phyloP scores from a whole-genome alignment of 257 asterid species.

The Coffea eugenioides region DNA sequence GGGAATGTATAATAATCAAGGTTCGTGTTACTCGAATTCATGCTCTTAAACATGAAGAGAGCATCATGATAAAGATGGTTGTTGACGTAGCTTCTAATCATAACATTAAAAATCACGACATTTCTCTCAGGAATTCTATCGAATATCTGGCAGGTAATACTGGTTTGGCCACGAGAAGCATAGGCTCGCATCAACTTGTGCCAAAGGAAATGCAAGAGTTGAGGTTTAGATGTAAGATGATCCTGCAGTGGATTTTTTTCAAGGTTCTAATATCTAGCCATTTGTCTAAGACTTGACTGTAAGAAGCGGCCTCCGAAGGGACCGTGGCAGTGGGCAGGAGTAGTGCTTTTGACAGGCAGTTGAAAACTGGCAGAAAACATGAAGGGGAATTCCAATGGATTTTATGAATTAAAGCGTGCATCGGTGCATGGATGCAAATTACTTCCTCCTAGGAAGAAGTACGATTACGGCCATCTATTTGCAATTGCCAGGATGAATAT shows the following conservation, averaged over 20 bases:
- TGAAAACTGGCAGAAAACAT: slow-evolving; percentile 40
- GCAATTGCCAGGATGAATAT: too few relatives aligned
- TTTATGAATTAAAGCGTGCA: slow-evolving; percentile 5
- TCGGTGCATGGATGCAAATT: not conserved
- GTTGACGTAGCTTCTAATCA: slow-evolving; percentile 82
- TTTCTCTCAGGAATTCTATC: slow-evolving; percentile 64
- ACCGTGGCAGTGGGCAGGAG: slow-evolving; percentile 7
- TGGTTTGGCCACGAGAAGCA: slow-evolving; percentile 51
- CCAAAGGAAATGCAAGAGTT: slow-evolving; percentile 49
- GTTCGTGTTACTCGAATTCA: too few relatives aligned
- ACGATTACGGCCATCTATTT: too few relatives aligned
- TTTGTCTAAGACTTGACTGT: not conserved
- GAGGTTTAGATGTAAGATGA: slow-evolving; percentile 41
- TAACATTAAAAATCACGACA: slow-evolving; percentile 56
- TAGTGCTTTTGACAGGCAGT: slow-evolving; percentile 15
- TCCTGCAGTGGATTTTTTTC: slow-evolving; percentile 49
- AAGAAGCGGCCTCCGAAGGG: slow-evolving; percentile 7
- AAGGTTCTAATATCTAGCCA: slow-evolving; percentile 53
- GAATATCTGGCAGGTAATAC: slow-evolving; percentile 57
- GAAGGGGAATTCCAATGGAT: slow-evolving; percentile 20
- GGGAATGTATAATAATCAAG: too few relatives aligned
- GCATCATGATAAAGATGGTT: slow-evolving; percentile 55
- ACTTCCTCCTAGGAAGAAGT: too few relatives aligned
- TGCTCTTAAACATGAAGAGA: too few relatives aligned
- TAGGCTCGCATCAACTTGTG: slow-evolving; percentile 78